Evolutionary conservation across 768 basidiomycete genomes (phyloP).

Genomic region (Boletus rubroflammeus): DNA sequence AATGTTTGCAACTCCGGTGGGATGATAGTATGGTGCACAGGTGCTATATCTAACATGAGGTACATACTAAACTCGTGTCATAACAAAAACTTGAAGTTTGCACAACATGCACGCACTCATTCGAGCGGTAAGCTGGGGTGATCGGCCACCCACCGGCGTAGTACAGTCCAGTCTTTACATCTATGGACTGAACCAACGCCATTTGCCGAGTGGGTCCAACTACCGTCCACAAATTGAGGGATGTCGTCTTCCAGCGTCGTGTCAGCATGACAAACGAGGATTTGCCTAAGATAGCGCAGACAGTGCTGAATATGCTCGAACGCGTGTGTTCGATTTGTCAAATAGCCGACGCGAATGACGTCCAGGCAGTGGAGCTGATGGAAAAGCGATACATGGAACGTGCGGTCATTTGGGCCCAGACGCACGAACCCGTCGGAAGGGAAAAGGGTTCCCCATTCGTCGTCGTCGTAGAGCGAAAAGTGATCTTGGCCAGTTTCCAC

Average conservation of each 20-base stretch:
- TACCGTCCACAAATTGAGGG: conserved; percentile 21
- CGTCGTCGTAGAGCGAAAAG: conserved; percentile 33
- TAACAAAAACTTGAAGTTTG: neutral
- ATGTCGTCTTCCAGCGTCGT: conserved; percentile 37
- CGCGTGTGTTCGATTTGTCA: conserved; percentile 22
- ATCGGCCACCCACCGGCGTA: conserved; percentile 28
- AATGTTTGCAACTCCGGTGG: too few relatives aligned
- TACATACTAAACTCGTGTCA: neutral
- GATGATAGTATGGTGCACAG: too few relatives aligned
- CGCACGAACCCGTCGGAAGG: conserved; percentile 33
- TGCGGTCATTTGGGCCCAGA: conserved; percentile 32
- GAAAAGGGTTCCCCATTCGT: conserved; percentile 35
- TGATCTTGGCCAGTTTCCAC: conserved; percentile 23
- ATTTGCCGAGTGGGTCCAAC: conserved; percentile 28
- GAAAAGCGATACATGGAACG: conserved; percentile 38
- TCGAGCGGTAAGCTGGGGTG: conserved; percentile 27
- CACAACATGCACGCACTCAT: neutral
- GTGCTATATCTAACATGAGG: neutral
- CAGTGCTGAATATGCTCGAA: conserved; percentile 37
- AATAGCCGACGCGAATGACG: conserved; percentile 31
- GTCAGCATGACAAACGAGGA: conserved; percentile 37
- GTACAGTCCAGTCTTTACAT: conserved; percentile 34
- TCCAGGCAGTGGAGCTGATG: conserved; percentile 50
- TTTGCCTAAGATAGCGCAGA: conserved; percentile 38
- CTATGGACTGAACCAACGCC: conserved; percentile 31